Evolutionary conservation across 2,329 filamentous ascomycete species (phyloP).

Genomic region (Fusarium tanahbumbuense): DNA sequence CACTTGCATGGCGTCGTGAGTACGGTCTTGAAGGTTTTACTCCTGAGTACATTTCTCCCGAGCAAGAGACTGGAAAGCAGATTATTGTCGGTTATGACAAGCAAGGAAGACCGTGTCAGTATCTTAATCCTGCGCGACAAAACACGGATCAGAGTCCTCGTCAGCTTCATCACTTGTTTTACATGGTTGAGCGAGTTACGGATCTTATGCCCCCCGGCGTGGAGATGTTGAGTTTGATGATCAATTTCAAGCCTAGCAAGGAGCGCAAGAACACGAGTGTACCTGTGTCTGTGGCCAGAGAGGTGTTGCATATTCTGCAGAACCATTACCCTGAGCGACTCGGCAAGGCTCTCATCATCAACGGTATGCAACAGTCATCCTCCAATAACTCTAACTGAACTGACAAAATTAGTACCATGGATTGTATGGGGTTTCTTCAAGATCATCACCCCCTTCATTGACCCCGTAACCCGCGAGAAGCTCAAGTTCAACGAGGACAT

Average conservation of each 20-base stretch:
- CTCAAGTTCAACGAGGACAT: conserved; percentile 98
- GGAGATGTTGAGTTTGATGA: conserved; percentile 86
- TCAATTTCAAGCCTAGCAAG: conserved; percentile 89
- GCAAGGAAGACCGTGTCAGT: conserved; percentile 86
- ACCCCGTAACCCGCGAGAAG: conserved; percentile 92
- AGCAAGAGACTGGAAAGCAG: conserved; percentile 98
- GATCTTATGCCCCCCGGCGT: conserved; percentile 89
- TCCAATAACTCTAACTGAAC: neutral
- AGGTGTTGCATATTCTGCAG: conserved; percentile 91
- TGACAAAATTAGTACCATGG: conserved; percentile 76
- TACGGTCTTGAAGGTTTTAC: conserved; percentile 86
- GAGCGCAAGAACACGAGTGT: conserved; percentile 79
- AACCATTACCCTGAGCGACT: conserved; percentile 95
- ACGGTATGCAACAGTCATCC: conserved; percentile 63
- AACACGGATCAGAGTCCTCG: conserved; percentile 89
- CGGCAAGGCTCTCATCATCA: conserved; percentile 88
- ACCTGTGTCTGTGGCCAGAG: conserved; percentile 78
- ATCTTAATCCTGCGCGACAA: conserved; percentile 88
- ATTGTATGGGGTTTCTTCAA: conserved; percentile 96
- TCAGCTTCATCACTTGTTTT: conserved; percentile 94
- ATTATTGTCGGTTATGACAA: conserved; percentile 89
- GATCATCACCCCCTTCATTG: conserved; percentile 94
- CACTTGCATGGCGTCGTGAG: conserved; percentile 88
- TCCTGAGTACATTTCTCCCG: conserved; percentile 87
- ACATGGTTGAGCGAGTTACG: conserved; percentile 91